Percentiles rank a stretch among this genome's conserved stretches.
Evolutionary conservation across 768 basidiomycete genomes (phyloP).

Genomic region (Arthromyces matolae): DNA sequence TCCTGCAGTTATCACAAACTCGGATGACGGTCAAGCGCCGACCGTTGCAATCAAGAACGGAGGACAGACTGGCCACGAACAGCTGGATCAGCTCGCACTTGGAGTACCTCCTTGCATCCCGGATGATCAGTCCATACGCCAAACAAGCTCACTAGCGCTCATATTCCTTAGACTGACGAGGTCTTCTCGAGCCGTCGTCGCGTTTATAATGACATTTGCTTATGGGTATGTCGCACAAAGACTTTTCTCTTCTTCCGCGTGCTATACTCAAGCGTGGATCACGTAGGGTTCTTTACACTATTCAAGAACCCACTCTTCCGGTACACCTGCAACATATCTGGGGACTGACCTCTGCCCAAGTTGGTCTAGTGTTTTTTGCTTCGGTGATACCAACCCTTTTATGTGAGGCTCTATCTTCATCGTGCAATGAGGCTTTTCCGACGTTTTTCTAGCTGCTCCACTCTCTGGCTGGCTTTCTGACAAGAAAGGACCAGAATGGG

Average conservation of each 20-base stretch:
- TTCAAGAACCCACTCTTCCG: conserved; percentile 56
- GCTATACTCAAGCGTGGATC: too few species aligned
- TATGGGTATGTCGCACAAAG: conserved; percentile 61
- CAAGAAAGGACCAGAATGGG: conserved; percentile 51
- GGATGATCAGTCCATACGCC: background rate
- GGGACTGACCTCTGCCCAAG: conserved; percentile 42
- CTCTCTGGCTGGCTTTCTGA: conserved; percentile 59
- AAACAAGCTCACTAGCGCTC: conserved; percentile 34
- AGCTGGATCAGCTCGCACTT: too few species aligned
- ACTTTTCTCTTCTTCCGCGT: too few species aligned
- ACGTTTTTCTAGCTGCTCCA: conserved; percentile 43
- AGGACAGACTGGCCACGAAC: too few species aligned
- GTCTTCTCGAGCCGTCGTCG: conserved; percentile 47
- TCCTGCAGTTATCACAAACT: background rate
- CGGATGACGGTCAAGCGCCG: too few species aligned
- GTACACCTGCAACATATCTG: conserved; percentile 50
- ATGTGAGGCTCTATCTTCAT: conserved; percentile 39
- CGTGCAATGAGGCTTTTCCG: background rate
- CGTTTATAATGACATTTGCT: conserved; percentile 41
- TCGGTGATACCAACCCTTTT: conserved; percentile 60
- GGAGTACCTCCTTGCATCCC: too few species aligned
- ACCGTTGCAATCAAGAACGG: too few species aligned
- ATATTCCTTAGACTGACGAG: conserved; percentile 40
- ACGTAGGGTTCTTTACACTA: conserved; percentile 42
- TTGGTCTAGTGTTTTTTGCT: conserved; percentile 66